phyloP scores from a whole-genome alignment of 2,329 filamentous ascomycete species.

The Botrytis fabae region DNA sequence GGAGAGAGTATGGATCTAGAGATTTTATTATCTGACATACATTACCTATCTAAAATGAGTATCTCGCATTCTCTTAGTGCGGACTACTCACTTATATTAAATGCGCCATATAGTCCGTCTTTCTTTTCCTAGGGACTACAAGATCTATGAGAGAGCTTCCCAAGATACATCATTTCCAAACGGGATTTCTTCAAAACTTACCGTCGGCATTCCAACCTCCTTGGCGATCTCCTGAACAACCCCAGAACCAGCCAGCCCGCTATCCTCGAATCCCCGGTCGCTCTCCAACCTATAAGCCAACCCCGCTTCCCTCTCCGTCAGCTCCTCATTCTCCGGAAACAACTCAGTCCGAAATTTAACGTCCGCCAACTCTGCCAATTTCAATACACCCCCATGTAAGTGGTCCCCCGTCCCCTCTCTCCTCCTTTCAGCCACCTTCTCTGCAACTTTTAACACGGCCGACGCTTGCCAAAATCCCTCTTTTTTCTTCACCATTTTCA shows the following conservation, averaged over 20 bases:
- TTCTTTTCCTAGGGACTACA: neutral
- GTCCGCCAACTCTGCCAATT: neutral
- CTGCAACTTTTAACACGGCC: slow-evolving; percentile 24
- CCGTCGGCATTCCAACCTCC: neutral
- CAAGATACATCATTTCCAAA: neutral
- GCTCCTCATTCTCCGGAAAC: neutral
- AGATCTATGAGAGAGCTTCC: neutral
- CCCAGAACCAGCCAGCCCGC: neutral
- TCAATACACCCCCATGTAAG: neutral
- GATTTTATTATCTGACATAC: neutral
- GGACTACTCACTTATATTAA: neutral
- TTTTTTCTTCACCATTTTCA: slow-evolving; percentile 23
- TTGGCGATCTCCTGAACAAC: neutral
- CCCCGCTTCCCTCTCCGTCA: neutral
- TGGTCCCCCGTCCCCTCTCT: neutral
- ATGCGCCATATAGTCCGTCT: neutral
- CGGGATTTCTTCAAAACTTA: neutral
- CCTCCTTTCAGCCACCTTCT: slow-evolving; percentile 18
- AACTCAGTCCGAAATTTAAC: neutral
- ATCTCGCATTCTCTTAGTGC: too few relatives aligned
- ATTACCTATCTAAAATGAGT: neutral
- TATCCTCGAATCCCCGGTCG: neutral
- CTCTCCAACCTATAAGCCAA: neutral
- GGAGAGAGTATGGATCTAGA: neutral
- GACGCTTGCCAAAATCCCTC: slow-evolving; percentile 30